These are phyloP conservation scores for Solanum etuberosum DNA, from an alignment of 257 asterid genomes.

Conservation along the genomic window DNA sequence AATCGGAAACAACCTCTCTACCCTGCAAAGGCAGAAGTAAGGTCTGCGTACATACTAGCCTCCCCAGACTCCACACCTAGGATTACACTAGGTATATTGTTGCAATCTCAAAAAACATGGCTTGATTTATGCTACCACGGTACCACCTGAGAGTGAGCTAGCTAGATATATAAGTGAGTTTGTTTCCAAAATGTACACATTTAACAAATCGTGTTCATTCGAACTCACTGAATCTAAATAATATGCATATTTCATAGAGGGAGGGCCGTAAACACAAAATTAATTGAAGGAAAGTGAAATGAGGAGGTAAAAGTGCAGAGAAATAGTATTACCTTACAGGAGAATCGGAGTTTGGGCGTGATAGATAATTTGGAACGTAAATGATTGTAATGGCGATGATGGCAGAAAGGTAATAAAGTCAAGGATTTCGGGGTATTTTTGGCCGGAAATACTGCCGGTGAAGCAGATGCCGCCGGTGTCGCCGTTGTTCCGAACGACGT, in stretches of 20 bases:
- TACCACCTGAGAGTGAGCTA: neutral
- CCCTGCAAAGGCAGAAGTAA: neutral
- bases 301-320: neutral
- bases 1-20: neutral
- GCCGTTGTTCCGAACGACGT: slow-evolving; percentile 44
- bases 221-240: neutral
- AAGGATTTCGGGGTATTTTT: slow-evolving; percentile 33
- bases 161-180: neutral
- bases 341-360: slow-evolving; percentile 49
- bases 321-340: slow-evolving; percentile 35
- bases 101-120: neutral
- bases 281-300: neutral
- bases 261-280: neutral
- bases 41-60: neutral
- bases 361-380: slow-evolving; percentile 34
- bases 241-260: neutral
- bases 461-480: slow-evolving; percentile 21
- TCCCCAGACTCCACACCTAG: neutral
- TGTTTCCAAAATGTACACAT: neutral
- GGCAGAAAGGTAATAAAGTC: slow-evolving; percentile 23
- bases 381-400: slow-evolving; percentile 19
- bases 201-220: neutral
- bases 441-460: slow-evolving; percentile 29
- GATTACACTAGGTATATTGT: neutral
- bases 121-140: neutral